Evolutionary conservation across 1,284 basidiomycete genomes (phyloP), one percentile per base, ranked within the genome.

Genomic region (Melampsora larici-populina): DNA sequence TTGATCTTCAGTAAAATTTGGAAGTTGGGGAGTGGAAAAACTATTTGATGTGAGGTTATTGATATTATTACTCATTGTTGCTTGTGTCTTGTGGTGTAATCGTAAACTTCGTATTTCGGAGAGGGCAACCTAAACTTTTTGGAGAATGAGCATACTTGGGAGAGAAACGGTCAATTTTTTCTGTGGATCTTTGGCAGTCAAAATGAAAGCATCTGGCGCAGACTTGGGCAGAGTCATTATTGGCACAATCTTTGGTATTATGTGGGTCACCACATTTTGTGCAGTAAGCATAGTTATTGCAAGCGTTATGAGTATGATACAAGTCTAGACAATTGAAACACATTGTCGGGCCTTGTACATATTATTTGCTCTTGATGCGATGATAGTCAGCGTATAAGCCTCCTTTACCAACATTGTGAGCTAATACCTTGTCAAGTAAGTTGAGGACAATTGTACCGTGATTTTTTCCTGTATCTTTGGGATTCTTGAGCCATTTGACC

Each of bases 271-370:
- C 60, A 62, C 60, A 62, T 11, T 15, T 15, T 9, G 60, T 29
- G 26, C 60, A 62, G 21, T 13, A 11, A 62, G 60, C 15, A 11
- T 26, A 9, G 24, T 62, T 62, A 9, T 26, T 15, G 60, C 60
- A 62, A 11, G 9, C 11, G 18, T 62, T 9, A 26, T 9, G 11
- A n/a, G n/a, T n/a, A n/a, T n/a, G n/a, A n/a, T n/a, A n/a, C n/a
- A n/a, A n/a, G n/a, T n/a, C n/a, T n/a, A 62, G 60, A 24, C 60
- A 62, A 26, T 62, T 62, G 26, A 62, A 62, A 62, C 60, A 62
- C 24, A 13, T 9, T 15, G 60, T 21, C 18, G 60, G 60, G 15
- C 13, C 24, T 26, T 21, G 13, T 9, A 11, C 18, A 29, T n/a
- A 62, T 21, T 21, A 9, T 15, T n/a, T 26, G 11, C 21, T 11